These are phyloP conservation scores for Mortierella sp. DNA, from an alignment of 371 early-diverging fungal species.

Conservation along the genomic window DNA sequence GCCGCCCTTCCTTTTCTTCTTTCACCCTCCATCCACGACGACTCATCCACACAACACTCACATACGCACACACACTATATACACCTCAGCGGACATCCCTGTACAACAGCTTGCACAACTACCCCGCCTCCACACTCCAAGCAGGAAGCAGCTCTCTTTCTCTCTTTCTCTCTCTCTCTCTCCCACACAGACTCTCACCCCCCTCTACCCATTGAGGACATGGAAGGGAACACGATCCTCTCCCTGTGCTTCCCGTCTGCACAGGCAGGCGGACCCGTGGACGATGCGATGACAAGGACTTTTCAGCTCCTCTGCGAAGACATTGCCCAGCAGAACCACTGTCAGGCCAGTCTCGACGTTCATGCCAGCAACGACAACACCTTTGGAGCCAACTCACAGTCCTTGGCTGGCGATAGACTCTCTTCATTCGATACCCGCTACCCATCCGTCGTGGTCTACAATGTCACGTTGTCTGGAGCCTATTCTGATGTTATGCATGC, in stretches of 20 bases:
- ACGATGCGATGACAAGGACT: slow-evolving; percentile 25
- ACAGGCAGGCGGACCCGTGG: slow-evolving; percentile 27
- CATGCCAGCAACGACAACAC: slow-evolving; percentile 16
- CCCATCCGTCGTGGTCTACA: slow-evolving; percentile 33
- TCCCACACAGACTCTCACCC: not conserved
- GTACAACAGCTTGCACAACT: not conserved
- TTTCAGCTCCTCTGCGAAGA: slow-evolving; percentile 50
- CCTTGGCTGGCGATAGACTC: slow-evolving; percentile 2
- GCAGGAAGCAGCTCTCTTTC: not conserved
- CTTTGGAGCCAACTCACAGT: slow-evolving; percentile 17
- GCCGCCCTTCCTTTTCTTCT: not conserved
- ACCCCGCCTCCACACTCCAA: not conserved
- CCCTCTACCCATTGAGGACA: slow-evolving; percentile 17
- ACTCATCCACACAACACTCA: not conserved
- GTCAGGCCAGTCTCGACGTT: slow-evolving; percentile 40
- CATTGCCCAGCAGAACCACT: slow-evolving; percentile 29
- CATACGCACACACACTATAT: not conserved
- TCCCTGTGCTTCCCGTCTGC: slow-evolving; percentile 52
- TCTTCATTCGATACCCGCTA: slow-evolving; percentile 52
- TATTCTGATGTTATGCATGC: slow-evolving; percentile 51
- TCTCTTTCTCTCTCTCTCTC: not conserved
- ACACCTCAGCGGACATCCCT: not conserved
- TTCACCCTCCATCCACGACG: not conserved
- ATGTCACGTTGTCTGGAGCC: slow-evolving; percentile 45
- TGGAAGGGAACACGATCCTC: slow-evolving; percentile 55